Conservation (phyloP, 257 asterid genomes). For the Leptodermis oblonga region DNA sequence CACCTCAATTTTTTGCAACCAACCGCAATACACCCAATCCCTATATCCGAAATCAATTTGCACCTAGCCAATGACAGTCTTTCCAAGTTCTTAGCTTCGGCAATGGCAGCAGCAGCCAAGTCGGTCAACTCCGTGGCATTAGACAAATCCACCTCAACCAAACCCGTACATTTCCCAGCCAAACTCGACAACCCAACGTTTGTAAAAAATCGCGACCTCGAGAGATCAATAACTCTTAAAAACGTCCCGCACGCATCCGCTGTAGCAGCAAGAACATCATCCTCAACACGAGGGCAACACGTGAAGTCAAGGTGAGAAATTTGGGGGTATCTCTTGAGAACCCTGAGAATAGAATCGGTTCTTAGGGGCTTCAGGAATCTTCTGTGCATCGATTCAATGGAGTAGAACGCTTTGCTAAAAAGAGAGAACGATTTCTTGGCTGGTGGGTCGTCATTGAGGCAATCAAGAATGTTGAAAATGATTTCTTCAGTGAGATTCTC, state of each 20-base stretch:
- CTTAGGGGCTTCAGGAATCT: conserved; percentile 27
- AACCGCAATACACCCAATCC: conserved; percentile 45
- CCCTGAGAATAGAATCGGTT: conserved; percentile 16
- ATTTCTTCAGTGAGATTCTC: conserved; percentile 33
- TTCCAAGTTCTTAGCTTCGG: conserved; percentile 41
- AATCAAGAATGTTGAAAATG: conserved; percentile 31
- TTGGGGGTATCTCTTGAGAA: conserved; percentile 22
- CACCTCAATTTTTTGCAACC: conserved; percentile 39
- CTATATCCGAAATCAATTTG: conserved; percentile 36
- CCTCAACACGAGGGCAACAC: conserved; percentile 27
- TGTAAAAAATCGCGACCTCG: conserved; percentile 31
- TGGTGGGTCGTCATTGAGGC: conserved; percentile 26
- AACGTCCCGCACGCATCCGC: conserved; percentile 13
- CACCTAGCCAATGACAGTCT: conserved; percentile 36
- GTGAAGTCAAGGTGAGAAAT: conserved; percentile 29
- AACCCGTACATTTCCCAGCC: conserved; percentile 27
- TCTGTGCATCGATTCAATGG: conserved; percentile 34
- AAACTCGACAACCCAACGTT: conserved; percentile 30
- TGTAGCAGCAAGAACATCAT: conserved; percentile 16
- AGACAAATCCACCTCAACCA: conserved; percentile 35
- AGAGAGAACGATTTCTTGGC: conserved; percentile 33
- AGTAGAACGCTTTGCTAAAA: conserved; percentile 30
- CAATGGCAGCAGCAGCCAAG: conserved; percentile 30
- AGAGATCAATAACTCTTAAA: conserved; percentile 28
- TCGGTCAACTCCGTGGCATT: conserved; percentile 39